These are phyloP conservation scores for Plasmodium falciparum DNA, from an alignment of 169 alveolate genomes.

Conservation along the genomic window DNA sequence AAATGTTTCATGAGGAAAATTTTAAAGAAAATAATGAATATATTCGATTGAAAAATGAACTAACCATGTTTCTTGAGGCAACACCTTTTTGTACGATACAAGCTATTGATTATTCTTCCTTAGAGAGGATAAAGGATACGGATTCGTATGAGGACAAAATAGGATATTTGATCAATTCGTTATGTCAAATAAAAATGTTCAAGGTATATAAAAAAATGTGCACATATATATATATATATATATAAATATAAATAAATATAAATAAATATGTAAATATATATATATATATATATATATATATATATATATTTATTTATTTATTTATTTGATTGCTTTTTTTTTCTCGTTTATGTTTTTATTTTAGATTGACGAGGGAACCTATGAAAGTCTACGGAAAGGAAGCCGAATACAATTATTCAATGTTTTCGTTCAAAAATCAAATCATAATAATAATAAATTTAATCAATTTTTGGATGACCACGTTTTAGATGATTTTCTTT, in stretches of 20 bases:
- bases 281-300: background rate
- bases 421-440: slow-evolving; percentile 39
- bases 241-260: no score
- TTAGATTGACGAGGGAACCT: slow-evolving; percentile 64
- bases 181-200: slow-evolving; percentile 48
- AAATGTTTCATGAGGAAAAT: slow-evolving; percentile 43
- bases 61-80: slow-evolving; percentile 60
- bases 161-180: slow-evolving; percentile 47
- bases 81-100: slow-evolving; percentile 58
- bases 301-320: background rate
- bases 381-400: slow-evolving; percentile 40
- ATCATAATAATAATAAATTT: slow-evolving; percentile 45
- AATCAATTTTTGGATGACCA: slow-evolving; percentile 16
- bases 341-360: background rate
- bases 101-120: slow-evolving; percentile 62
- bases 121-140: slow-evolving; percentile 39
- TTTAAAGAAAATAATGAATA: slow-evolving; percentile 38
- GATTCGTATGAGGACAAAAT: slow-evolving; percentile 19
- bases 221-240: background rate
- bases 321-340: background rate
- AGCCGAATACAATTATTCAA: slow-evolving; percentile 47
- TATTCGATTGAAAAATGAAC: slow-evolving; percentile 40
- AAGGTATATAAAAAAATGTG: slow-evolving; percentile 22
- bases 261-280: no score
- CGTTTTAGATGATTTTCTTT: slow-evolving; percentile 21